These are phyloP conservation scores for Andrographis paniculata DNA, from an alignment of 305 asterid genomes.

Conservation along the genomic window DNA sequence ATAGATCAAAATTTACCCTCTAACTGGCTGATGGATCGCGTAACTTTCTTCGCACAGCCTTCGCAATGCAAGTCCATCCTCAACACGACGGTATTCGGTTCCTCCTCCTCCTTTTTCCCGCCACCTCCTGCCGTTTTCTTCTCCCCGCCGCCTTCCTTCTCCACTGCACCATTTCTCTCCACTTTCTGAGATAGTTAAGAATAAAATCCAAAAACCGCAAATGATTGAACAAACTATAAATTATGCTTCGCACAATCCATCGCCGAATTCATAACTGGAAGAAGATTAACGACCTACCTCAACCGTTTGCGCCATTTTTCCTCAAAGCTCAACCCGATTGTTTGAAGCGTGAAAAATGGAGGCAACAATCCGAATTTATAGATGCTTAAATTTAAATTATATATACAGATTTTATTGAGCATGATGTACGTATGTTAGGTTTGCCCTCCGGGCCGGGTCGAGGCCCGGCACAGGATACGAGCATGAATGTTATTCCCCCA, in stretches of 20 bases:
- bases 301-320: background rate
- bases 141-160: slow-evolving; percentile 28
- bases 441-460: background rate
- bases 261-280: background rate
- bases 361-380: background rate
- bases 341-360: background rate
- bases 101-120: slow-evolving; percentile 38
- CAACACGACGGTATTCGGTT: slow-evolving; percentile 40
- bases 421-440: no score
- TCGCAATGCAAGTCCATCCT: slow-evolving; percentile 91
- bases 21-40: slow-evolving; percentile 46
- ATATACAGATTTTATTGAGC: no score
- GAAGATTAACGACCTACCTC: background rate
- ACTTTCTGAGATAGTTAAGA: slow-evolving; percentile 23
- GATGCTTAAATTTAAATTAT: no score
- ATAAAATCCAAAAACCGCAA: background rate
- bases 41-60: slow-evolving; percentile 92
- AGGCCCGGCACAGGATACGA: background rate
- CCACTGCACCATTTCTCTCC: slow-evolving; percentile 24
- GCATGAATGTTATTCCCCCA: background rate
- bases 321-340: background rate
- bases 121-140: slow-evolving; percentile 25
- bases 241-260: background rate
- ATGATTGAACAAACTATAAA: background rate
- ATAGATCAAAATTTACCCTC: slow-evolving; percentile 41